A percentile compares a stretch with the other conserved stretches of the same genome.
phyloP scores from a whole-genome alignment of 192 early-diverging fungal species.

The Phlyctochytrium bullatum region DNA sequence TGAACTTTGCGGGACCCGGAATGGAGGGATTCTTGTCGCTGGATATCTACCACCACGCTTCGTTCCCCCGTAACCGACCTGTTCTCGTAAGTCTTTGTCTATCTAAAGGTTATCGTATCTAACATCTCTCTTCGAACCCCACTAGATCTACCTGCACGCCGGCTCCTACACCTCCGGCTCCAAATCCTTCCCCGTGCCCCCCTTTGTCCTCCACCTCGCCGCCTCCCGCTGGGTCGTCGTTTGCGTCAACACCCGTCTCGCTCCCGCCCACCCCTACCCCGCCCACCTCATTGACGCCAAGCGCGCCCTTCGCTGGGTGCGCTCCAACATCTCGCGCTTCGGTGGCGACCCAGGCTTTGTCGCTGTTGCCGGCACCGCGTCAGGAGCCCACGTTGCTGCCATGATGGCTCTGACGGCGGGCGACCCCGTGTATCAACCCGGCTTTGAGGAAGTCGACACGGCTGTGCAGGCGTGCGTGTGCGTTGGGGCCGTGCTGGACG shows the following conservation, averaged over 20 bases:
- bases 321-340: conserved; percentile 50
- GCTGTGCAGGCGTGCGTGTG: conserved; percentile 49
- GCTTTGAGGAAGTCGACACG: conserved; percentile 59
- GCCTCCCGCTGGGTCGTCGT: conserved; percentile 57
- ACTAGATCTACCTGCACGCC: conserved; percentile 61
- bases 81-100: conserved; percentile 16
- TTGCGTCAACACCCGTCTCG: conserved; percentile 51
- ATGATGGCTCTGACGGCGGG: conserved; percentile 52
- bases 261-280: conserved; percentile 41
- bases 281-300: conserved; percentile 63
- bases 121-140: not conserved
- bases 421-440: conserved; percentile 47
- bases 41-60: conserved; percentile 37
- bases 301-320: conserved; percentile 64
- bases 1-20: conserved; percentile 20
- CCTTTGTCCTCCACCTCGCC: conserved; percentile 34
- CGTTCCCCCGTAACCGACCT: conserved; percentile 34
- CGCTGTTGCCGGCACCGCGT: conserved; percentile 46
- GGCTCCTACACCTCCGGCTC: conserved; percentile 55
- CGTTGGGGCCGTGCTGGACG: conserved; percentile 43
- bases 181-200: conserved; percentile 36
- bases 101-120: not conserved
- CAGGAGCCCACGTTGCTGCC: conserved; percentile 56
- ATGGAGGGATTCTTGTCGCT: conserved; percentile 26
- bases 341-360: conserved; percentile 64